phyloP scores from a whole-genome alignment of 1,284 basidiomycete genomes.

The Ganoderma boninense region DNA sequence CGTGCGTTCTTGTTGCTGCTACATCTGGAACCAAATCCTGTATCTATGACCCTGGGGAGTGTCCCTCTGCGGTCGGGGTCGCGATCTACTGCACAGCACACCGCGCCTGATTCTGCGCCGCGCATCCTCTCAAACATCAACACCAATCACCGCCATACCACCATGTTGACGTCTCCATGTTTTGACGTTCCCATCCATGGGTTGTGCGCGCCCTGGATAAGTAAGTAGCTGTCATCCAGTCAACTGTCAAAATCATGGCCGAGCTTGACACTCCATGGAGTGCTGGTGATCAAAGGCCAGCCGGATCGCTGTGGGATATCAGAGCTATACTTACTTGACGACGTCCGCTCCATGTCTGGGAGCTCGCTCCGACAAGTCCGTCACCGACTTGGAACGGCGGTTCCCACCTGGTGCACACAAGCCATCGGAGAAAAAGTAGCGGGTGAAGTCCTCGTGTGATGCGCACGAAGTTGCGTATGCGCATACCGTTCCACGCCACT shows the following conservation, averaged over 20 bases:
- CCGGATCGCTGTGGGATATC: background rate
- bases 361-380: constrained; percentile 5
- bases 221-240: background rate
- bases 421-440: background rate
- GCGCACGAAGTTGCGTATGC: background rate
- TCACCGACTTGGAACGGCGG: background rate
- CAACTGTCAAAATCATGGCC: constrained; percentile 5
- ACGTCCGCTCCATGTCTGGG: background rate
- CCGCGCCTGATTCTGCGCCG: background rate
- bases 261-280: background rate
- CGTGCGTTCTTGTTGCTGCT: background rate
- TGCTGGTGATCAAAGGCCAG: background rate
- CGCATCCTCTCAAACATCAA: background rate
- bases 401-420: constrained; percentile 1
- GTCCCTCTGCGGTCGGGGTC: background rate
- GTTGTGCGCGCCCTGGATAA: background rate
- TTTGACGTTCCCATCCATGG: background rate
- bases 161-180: background rate
- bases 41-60: background rate
- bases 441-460: background rate
- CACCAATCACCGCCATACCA: background rate
- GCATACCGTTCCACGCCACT: background rate
- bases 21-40: background rate
- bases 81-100: background rate
- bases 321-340: background rate